Base-by-base conservation (phyloP, 1,284 basidiomycete genomes). In the Ganoderma sinense region DNA sequence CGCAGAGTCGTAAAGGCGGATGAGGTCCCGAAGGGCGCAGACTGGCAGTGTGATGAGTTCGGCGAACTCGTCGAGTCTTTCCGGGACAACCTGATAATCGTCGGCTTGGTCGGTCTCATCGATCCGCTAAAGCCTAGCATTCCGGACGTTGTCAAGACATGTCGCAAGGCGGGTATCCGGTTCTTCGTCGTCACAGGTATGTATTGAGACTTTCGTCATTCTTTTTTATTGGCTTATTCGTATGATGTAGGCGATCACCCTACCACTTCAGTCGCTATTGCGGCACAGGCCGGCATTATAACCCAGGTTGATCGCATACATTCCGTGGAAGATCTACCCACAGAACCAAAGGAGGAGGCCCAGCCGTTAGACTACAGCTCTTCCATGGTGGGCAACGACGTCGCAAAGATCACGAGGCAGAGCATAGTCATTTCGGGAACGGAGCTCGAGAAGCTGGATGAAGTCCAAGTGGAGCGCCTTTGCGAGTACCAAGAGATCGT, bases 161-260 rank as follows among this genome's bases (percentile, higher is more conserved):
- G 83, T 77, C 84, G 90, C 43, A 79, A 84, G 14, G 90, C 91
- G 5, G 89, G 89, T 6, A 87, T 89, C 62, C 84, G 90, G 18
- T 89, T 91, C 76, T 87, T 88, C 74, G 89, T 92, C 82, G 89
- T 93, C 64, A 92, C 91, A 7, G 91, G 90, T 80, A 82, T 80
- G 80, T 26, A 11, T 14, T 23, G 7, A 10, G 0, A 26, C 48
- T 23, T 53, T 82, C 81, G 68, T 76, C 76, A 14, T 31, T 6
- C 14, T 4, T 43, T 20, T 26, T 40, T 56, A 39, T 20, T 51
- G 16, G 23, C 39, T 26, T 39, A 40, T 43, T 29, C 14, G 4
- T 13, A 61, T 80, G 78, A 23, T 75, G 75, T 48, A 83, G 87
- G 86, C 61, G 87, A 88, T 73, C 86, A 87, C 73, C 81, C 83